Evolutionary conservation across 495 filamentous ascomycete species (phyloP).

Genomic region (Platismatia glauca): DNA sequence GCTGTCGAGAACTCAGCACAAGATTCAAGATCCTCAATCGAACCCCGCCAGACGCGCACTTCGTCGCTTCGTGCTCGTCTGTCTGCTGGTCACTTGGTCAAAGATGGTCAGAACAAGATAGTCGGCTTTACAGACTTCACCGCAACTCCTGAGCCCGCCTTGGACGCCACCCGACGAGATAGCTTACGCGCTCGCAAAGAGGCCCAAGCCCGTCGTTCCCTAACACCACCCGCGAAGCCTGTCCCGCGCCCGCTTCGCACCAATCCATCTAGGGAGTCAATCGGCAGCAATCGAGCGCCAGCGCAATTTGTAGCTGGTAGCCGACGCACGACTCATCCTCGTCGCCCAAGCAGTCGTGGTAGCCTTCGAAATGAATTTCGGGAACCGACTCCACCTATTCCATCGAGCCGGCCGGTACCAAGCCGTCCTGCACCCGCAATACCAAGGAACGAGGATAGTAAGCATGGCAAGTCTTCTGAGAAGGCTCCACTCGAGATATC

Average conservation of each 20-base stretch:
- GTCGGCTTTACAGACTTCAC: conserved; percentile 19
- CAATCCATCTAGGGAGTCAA: conserved; percentile 19
- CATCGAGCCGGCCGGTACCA: conserved; percentile 6
- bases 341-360: conserved; percentile 22
- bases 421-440: conserved; percentile 12
- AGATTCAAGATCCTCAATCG: conserved; percentile 12
- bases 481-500: background rate
- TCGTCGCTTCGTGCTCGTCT: conserved; percentile 25
- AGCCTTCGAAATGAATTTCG: conserved; percentile 18
- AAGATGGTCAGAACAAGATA: conserved; percentile 12
- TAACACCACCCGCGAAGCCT: background rate
- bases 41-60: conserved; percentile 23
- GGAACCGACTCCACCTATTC: conserved; percentile 11
- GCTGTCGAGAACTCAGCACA: conserved; percentile 12
- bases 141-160: background rate
- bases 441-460: background rate
- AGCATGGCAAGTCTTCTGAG: background rate
- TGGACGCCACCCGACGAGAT: conserved; percentile 8
- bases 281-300: conserved; percentile 21
- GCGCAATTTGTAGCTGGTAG: conserved; percentile 25
- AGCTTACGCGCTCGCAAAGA: conserved; percentile 11
- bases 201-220: conserved; percentile 1
- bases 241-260: background rate
- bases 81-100: conserved; percentile 22
- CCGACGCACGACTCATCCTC: conserved; percentile 18